Conservation (phyloP, 2,329 filamentous ascomycete species). For the Trichoderma simmonsii region DNA sequence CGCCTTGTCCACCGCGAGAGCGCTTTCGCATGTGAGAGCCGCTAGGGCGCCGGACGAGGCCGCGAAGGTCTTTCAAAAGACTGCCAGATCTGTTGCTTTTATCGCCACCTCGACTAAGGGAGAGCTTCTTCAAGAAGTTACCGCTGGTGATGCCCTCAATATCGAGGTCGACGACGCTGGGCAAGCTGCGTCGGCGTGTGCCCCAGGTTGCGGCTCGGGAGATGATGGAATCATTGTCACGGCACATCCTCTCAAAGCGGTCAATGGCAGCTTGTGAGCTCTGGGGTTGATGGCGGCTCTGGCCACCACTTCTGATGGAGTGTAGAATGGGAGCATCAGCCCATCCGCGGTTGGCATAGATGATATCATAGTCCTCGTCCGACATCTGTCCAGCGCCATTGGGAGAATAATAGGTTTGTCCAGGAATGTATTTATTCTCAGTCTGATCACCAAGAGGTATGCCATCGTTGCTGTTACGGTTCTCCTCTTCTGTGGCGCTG, state of each 20-base stretch:
- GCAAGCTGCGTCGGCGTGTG: conserved; percentile 63
- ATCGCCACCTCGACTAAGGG: conserved; percentile 47
- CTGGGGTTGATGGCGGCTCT: conserved; percentile 43
- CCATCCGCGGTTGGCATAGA: conserved; percentile 49
- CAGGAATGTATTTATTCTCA: conserved; percentile 47
- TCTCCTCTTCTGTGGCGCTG: conserved; percentile 22
- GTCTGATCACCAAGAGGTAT: conserved; percentile 48
- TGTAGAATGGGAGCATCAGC: conserved; percentile 47
- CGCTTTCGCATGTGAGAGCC: conserved; percentile 45
- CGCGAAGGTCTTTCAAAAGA: conserved; percentile 48
- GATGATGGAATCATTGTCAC: conserved; percentile 56
- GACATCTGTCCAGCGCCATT: conserved; percentile 42
- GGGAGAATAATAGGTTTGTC: conserved; percentile 48
- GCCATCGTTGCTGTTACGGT: conserved; percentile 37
- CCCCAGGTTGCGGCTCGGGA: conserved; percentile 68
- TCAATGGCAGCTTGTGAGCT: conserved; percentile 54
- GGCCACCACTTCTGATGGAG: conserved; percentile 37
- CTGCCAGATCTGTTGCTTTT: conserved; percentile 46
- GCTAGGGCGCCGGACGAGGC: conserved; percentile 51
- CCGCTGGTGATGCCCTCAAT: conserved; percentile 54
- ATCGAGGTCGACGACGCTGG: conserved; percentile 55
- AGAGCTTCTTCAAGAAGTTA: conserved; percentile 61
- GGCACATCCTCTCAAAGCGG: conserved; percentile 49
- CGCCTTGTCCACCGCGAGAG: conserved; percentile 40
- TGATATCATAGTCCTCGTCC: conserved; percentile 47